Evolutionary conservation across 805 yeast species (phyloP).

Genomic region (Priceomyces medius): DNA sequence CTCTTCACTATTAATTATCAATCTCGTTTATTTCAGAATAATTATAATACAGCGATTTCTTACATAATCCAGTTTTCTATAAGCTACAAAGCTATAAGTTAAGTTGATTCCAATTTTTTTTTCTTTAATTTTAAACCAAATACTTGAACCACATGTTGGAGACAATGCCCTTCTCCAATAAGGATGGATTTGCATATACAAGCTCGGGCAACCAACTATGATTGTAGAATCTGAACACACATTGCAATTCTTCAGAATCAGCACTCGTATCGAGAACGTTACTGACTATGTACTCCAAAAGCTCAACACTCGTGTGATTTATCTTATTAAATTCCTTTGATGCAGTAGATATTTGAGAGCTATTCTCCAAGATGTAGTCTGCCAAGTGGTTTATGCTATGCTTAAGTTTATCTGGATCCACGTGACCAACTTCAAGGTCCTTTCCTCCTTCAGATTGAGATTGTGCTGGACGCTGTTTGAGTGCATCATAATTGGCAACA

Average conservation of each 20-base stretch:
- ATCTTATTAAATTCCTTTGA: conserved; percentile 21
- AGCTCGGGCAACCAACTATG: conserved; percentile 40
- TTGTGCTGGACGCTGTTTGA: conserved; percentile 23
- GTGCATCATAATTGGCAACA: conserved; percentile 44
- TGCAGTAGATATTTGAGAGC: conserved; percentile 14
- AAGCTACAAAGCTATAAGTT: background rate
- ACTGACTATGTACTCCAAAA: conserved; percentile 30
- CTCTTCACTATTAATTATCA: background rate
- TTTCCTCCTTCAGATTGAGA: conserved; percentile 11
- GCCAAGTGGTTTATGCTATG: conserved; percentile 23
- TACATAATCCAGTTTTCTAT: conserved; percentile 8
- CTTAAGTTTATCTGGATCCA: conserved; percentile 32
- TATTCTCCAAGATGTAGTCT: conserved; percentile 22
- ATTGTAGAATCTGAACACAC: conserved; percentile 37
- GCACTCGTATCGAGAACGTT: conserved; percentile 26
- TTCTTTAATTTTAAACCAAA: conserved; percentile 33
- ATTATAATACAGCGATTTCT: conserved; percentile 1
- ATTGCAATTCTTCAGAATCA: conserved; percentile 14
- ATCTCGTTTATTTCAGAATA: background rate
- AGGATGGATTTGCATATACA: conserved; percentile 40
- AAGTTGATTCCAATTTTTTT: background rate
- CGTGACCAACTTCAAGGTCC: conserved; percentile 34
- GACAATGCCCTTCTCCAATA: conserved; percentile 34
- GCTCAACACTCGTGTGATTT: conserved; percentile 31
- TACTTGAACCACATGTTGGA: conserved; percentile 38